phyloP scores from a whole-genome alignment of 2,329 filamentous ascomycete genomes.

The Colletotrichum lentis region DNA sequence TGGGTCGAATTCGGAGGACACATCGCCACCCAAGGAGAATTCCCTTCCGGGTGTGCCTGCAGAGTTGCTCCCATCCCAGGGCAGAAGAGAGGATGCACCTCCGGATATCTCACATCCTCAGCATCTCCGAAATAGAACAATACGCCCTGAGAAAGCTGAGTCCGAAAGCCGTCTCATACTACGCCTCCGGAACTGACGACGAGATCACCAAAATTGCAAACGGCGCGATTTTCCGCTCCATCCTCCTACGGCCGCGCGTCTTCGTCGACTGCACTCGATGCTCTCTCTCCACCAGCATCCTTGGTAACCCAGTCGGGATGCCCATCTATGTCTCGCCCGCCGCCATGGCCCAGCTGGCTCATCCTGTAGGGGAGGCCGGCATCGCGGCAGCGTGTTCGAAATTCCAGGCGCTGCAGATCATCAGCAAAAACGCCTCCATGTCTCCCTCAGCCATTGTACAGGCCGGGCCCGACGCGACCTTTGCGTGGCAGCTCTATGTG shows the following conservation, averaged over 20 bases:
- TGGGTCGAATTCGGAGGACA: conserved; percentile 53
- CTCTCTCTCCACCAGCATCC: conserved; percentile 73
- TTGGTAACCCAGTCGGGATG: conserved; percentile 71
- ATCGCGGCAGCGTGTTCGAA: conserved; percentile 76
- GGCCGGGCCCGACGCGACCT: conserved; percentile 71
- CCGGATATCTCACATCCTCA: conserved; percentile 73
- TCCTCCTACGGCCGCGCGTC: conserved; percentile 80
- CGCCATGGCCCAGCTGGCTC: conserved; percentile 80
- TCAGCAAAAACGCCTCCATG: conserved; percentile 85
- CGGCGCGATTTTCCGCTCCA: conserved; percentile 74
- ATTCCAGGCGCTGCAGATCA: conserved; percentile 77
- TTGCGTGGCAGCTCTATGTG: conserved; percentile 89
- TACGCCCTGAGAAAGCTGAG: conserved; percentile 76
- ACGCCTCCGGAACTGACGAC: conserved; percentile 84
- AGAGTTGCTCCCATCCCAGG: conserved; percentile 56
- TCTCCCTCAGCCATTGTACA: conserved; percentile 82
- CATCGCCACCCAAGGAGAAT: background rate
- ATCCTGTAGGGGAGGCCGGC: conserved; percentile 78
- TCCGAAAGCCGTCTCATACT: conserved; percentile 86
- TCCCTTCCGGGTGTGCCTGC: background rate
- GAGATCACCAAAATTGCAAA: conserved; percentile 78
- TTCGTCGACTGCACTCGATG: conserved; percentile 81
- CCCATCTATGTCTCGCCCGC: conserved; percentile 82
- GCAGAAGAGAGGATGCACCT: conserved; percentile 49
- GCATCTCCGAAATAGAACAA: conserved; percentile 81